A percentile compares a stretch with the other conserved stretches of the same genome.
phyloP scores from a whole-genome alignment of 495 filamentous ascomycete species.

The Cryomyces antarcticus region DNA sequence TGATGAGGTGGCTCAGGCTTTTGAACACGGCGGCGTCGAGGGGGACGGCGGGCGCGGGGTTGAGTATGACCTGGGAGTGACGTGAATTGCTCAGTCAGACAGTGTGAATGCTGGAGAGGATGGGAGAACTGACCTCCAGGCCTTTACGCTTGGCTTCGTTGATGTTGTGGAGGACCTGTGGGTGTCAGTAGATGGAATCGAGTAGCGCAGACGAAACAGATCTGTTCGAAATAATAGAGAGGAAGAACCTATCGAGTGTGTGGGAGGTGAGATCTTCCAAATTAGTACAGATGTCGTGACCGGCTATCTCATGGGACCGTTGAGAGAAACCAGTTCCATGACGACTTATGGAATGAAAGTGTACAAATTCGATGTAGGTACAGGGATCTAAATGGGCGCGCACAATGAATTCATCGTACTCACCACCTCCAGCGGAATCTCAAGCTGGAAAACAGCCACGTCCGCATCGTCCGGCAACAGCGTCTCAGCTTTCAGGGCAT shows the following conservation, averaged over 20 bases:
- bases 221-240: too few species aligned
- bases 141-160: slow-evolving; percentile 26
- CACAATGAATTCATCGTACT: neutral
- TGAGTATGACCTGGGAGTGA: slow-evolving; percentile 39
- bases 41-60: slow-evolving; percentile 48
- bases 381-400: too few species aligned
- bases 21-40: slow-evolving; percentile 47
- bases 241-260: too few species aligned
- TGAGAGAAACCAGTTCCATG: too few species aligned
- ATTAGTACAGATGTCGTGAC: too few species aligned
- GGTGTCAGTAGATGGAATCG: neutral
- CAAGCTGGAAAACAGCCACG: slow-evolving; percentile 70
- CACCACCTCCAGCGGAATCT: slow-evolving; percentile 58
- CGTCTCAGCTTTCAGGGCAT: slow-evolving; percentile 3
- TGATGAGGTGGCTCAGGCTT: slow-evolving; percentile 55
- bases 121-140: slow-evolving; percentile 25
- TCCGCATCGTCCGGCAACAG: slow-evolving; percentile 29
- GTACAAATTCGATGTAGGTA: too few species aligned
- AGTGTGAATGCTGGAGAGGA: neutral
- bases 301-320: too few species aligned
- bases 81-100: neutral
- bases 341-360: too few species aligned
- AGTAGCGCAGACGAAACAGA: too few species aligned
- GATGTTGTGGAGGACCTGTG: slow-evolving; percentile 35
- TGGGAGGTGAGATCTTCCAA: too few species aligned